phyloP scores from a whole-genome alignment of 345 rosid species.

The Gynandropsis gynandra region DNA sequence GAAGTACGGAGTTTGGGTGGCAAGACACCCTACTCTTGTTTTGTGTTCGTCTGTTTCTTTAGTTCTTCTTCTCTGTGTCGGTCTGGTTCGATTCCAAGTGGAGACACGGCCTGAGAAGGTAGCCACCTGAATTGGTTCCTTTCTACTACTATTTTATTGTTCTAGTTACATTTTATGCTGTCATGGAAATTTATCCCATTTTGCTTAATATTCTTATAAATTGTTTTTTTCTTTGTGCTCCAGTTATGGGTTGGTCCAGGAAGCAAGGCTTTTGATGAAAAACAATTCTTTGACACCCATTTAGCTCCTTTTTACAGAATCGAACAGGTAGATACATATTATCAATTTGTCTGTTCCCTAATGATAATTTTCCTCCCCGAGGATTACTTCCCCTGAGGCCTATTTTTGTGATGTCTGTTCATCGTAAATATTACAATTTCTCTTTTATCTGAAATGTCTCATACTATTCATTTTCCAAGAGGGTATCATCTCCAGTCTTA shows the following conservation, averaged over 20 bases:
- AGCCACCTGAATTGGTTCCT: not conserved
- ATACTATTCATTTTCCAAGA: too few relatives aligned
- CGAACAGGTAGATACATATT: conserved; percentile 59
- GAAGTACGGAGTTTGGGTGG: conserved; percentile 88
- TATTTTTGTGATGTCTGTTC: not conserved
- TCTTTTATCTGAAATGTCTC: not conserved
- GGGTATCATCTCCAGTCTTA: too few relatives aligned
- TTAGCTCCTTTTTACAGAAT: conserved; percentile 95
- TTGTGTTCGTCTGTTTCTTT: conserved; percentile 54
- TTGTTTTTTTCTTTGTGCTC: conserved; percentile 17
- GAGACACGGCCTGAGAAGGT: conserved; percentile 99
- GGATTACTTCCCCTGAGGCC: not conserved
- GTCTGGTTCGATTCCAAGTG: conserved; percentile 82
- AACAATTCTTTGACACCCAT: conserved; percentile 77
- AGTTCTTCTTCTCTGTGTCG: conserved; percentile 80
- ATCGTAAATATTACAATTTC: not conserved
- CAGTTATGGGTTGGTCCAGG: conserved; percentile 99
- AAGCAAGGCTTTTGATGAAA: conserved; percentile 89
- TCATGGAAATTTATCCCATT: not conserved
- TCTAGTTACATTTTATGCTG: not conserved
- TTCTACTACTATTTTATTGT: not conserved
- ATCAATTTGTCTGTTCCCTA: conserved; percentile 3
- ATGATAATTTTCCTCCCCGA: conserved; percentile 8
- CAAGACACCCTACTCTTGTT: conserved; percentile 69
- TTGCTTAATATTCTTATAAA: not conserved